phyloP scores from a whole-genome alignment of 2,329 filamentous ascomycete genomes.

The Pseudogymnoascus sp. region DNA sequence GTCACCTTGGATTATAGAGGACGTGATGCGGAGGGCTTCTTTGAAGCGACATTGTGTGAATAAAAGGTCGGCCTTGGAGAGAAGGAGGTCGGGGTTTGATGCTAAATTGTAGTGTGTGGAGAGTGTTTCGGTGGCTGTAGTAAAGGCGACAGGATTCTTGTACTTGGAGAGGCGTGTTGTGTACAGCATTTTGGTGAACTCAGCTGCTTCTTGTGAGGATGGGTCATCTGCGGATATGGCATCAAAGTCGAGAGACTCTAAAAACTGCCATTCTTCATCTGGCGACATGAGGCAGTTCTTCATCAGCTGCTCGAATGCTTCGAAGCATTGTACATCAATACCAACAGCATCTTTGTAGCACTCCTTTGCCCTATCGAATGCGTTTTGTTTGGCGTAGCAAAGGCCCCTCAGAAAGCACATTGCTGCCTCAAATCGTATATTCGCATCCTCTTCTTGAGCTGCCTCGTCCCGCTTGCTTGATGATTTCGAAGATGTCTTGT shows the following conservation, averaged over 20 bases:
- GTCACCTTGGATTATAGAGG: conserved; percentile 70
- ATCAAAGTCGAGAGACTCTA: conserved; percentile 77
- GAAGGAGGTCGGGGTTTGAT: conserved; percentile 78
- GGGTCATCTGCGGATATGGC: conserved; percentile 61
- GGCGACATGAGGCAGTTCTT: conserved; percentile 85
- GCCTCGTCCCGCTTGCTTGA: conserved; percentile 25
- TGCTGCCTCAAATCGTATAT: conserved; percentile 81
- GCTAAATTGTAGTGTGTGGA: conserved; percentile 87
- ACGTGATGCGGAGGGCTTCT: conserved; percentile 76
- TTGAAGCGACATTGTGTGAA: conserved; percentile 93
- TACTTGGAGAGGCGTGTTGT: conserved; percentile 94
- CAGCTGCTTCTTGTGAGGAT: conserved; percentile 72
- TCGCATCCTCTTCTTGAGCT: conserved; percentile 56
- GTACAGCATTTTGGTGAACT: conserved; percentile 94
- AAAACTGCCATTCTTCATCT: conserved; percentile 61
- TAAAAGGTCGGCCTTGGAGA: conserved; percentile 80
- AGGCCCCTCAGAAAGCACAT: conserved; percentile 95
- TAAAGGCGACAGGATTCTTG: conserved; percentile 73
- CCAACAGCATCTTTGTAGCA: conserved; percentile 96
- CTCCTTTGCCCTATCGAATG: conserved; percentile 92
- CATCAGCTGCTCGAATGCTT: conserved; percentile 96
- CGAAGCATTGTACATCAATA: conserved; percentile 96
- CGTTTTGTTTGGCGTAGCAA: conserved; percentile 94
- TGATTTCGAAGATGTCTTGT: conserved; percentile 32
- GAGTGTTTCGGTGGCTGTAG: conserved; percentile 77